Percentiles rank a stretch among this genome's conserved stretches.
These are phyloP conservation scores for Neurospora discreta DNA, from an alignment of 495 filamentous ascomycete species.

Conservation along the genomic window DNA sequence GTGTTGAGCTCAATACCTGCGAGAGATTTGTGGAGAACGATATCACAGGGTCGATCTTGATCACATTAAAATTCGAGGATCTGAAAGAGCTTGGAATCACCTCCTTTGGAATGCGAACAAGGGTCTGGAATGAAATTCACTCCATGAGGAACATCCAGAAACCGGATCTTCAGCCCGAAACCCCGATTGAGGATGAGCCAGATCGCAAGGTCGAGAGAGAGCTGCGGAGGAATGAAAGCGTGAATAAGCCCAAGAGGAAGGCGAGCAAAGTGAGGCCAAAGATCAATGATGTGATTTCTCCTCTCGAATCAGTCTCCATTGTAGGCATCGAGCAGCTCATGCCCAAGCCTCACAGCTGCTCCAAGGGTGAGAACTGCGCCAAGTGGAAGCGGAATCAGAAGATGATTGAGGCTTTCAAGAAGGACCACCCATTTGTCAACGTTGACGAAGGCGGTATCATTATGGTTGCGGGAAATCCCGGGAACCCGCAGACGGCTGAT, in stretches of 20 bases:
- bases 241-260: conserved; percentile 24
- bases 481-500: conserved; percentile 53
- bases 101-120: conserved; percentile 87
- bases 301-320: conserved; percentile 77
- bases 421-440: conserved; percentile 53
- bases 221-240: conserved; percentile 26
- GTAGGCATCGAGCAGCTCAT: conserved; percentile 84
- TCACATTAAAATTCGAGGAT: conserved; percentile 80
- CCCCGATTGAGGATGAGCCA: conserved; percentile 44
- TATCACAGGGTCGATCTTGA: conserved; percentile 73
- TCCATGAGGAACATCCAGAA: conserved; percentile 50
- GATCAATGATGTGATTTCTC: conserved; percentile 55
- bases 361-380: conserved; percentile 79
- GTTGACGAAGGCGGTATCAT: conserved; percentile 48
- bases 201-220: conserved; percentile 32
- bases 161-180: conserved; percentile 42
- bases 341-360: conserved; percentile 74
- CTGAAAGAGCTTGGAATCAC: conserved; percentile 85
- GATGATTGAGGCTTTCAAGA: conserved; percentile 52
- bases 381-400: conserved; percentile 69
- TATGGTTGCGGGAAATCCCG: conserved; percentile 56
- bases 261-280: conserved; percentile 31
- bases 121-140: conserved; percentile 75
- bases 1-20: conserved; percentile 61
- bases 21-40: conserved; percentile 83